These are phyloP conservation scores for Cytospora schulzeri DNA, from an alignment of 2,329 filamentous ascomycete genomes.

Conservation along the genomic window DNA sequence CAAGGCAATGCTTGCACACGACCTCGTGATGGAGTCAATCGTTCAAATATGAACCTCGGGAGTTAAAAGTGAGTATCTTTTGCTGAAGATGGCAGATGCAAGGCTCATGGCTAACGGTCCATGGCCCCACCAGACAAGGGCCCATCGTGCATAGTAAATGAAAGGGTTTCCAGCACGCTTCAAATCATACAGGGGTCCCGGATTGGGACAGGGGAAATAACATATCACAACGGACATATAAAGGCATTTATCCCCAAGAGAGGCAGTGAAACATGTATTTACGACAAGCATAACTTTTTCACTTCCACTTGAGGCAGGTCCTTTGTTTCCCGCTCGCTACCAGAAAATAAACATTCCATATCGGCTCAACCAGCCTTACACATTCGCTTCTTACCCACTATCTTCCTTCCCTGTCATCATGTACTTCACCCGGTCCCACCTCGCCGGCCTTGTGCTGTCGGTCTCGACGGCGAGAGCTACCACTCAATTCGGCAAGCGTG, in stretches of 20 bases:
- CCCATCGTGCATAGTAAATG: not conserved
- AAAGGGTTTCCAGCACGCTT: not conserved
- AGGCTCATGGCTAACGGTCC: not conserved
- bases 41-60: not conserved
- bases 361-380: not conserved
- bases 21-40: not conserved
- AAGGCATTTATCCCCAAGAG: not conserved
- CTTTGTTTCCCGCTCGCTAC: slow-evolving; percentile 8
- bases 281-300: not conserved
- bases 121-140: not conserved
- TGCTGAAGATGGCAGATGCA: too few relatives aligned
- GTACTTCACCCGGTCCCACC: slow-evolving; percentile 8
- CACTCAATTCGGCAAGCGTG: slow-evolving; percentile 24
- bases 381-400: slow-evolving; percentile 2
- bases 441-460: slow-evolving; percentile 17
- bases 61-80: not conserved
- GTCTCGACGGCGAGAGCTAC: slow-evolving; percentile 20
- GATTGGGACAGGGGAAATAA: not conserved
- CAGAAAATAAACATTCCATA: not conserved
- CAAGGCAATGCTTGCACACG: not conserved
- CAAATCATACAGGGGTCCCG: not conserved
- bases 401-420: not conserved
- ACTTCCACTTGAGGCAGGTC: slow-evolving; percentile 9
- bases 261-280: not conserved
- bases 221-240: not conserved